These are phyloP conservation scores for Wickerhamiella siamensis DNA, from an alignment of 805 yeast genomes.

Conservation along the genomic window DNA sequence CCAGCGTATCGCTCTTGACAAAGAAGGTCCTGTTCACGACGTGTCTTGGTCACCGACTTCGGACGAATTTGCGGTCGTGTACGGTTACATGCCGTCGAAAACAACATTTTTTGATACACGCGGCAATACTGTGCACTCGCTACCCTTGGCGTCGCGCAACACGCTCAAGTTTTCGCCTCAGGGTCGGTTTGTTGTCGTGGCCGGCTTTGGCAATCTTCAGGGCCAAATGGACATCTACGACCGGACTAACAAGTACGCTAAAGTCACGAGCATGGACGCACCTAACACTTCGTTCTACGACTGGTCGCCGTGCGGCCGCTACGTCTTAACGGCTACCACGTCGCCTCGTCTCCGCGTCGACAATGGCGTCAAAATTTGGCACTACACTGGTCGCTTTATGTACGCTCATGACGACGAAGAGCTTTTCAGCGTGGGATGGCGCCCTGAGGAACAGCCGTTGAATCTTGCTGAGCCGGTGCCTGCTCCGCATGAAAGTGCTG, in stretches of 20 bases:
- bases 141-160: slow-evolving; percentile 80
- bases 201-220: slow-evolving; percentile 96
- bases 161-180: slow-evolving; percentile 88
- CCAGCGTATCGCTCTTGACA: slow-evolving; percentile 70
- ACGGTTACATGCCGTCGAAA: slow-evolving; percentile 95
- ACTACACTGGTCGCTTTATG: slow-evolving; percentile 68
- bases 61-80: slow-evolving; percentile 91
- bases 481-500: slow-evolving; percentile 56
- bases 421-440: slow-evolving; percentile 72
- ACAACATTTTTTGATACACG: slow-evolving; percentile 90
- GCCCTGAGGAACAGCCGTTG: slow-evolving; percentile 50
- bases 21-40: slow-evolving; percentile 96
- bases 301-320: slow-evolving; percentile 97
- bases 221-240: slow-evolving; percentile 93
- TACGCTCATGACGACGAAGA: slow-evolving; percentile 71
- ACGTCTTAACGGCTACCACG: slow-evolving; percentile 86
- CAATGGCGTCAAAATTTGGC: slow-evolving; percentile 89
- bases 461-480: slow-evolving; percentile 34
- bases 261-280: slow-evolving; percentile 74
- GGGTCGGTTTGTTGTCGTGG: slow-evolving; percentile 78
- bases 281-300: slow-evolving; percentile 91
- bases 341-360: slow-evolving; percentile 95
- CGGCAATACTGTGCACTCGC: slow-evolving; percentile 70
- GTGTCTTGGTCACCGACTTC: slow-evolving; percentile 95
- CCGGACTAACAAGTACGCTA: slow-evolving; percentile 69